Conservation (phyloP, 2,329 filamentous ascomycete genomes). For the Colletotrichum sojae region DNA sequence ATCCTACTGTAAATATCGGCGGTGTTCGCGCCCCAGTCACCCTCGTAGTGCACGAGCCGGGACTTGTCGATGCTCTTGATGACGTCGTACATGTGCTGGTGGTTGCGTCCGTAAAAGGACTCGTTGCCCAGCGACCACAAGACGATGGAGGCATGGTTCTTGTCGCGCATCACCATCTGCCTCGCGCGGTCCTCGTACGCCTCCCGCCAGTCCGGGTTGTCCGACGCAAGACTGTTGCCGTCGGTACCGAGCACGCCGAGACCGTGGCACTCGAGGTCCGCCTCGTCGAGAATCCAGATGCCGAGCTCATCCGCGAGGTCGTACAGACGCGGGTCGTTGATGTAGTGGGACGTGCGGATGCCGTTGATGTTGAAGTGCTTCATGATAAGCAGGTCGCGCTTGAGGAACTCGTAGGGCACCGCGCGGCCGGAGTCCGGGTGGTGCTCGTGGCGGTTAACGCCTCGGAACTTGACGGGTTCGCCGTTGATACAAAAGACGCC, state of each 20-base stretch:
- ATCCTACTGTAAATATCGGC: constrained; percentile 77
- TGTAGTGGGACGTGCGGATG: constrained; percentile 77
- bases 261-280: constrained; percentile 69
- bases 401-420: constrained; percentile 73
- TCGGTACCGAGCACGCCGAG: constrained; percentile 59
- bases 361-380: constrained; percentile 80
- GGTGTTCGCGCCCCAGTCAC: constrained; percentile 68
- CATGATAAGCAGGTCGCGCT: constrained; percentile 74
- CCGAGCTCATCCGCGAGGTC: constrained; percentile 75
- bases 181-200: constrained; percentile 77
- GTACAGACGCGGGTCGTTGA: constrained; percentile 72
- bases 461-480: constrained; percentile 73
- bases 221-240: constrained; percentile 67
- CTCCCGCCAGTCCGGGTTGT: constrained; percentile 73
- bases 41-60: constrained; percentile 77
- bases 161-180: constrained; percentile 73
- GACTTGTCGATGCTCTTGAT: constrained; percentile 70
- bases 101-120: constrained; percentile 78
- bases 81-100: constrained; percentile 76
- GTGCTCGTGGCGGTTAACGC: constrained; percentile 80
- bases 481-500: constrained; percentile 77
- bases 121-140: constrained; percentile 83
- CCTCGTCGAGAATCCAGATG: constrained; percentile 74
- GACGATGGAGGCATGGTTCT: constrained; percentile 75
- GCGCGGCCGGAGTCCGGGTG: constrained; percentile 74